These are phyloP conservation scores for Alternaria gansuensis DNA, from an alignment of 2,329 filamentous ascomycete species.

Conservation along the genomic window DNA sequence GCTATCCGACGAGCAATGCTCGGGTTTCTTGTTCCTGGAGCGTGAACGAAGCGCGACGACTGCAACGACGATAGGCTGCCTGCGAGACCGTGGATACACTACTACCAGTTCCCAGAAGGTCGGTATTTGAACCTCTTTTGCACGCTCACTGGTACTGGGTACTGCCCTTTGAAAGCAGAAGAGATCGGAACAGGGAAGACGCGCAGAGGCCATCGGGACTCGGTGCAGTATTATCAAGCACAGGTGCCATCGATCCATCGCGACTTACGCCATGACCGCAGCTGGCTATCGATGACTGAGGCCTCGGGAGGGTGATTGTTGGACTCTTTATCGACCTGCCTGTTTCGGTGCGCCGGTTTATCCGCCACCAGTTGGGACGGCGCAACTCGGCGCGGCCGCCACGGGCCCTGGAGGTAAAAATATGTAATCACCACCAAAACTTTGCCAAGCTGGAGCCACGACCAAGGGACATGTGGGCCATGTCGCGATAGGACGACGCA, in stretches of 20 bases:
- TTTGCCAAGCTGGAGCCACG: slow-evolving; percentile 29
- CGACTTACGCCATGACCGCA: slow-evolving; percentile 2
- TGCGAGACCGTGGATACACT: not conserved
- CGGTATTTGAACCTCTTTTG: not conserved
- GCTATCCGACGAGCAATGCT: not conserved
- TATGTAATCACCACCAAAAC: no score
- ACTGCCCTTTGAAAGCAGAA: not conserved
- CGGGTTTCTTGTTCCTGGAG: not conserved
- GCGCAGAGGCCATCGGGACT: not conserved
- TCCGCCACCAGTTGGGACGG: slow-evolving; percentile 15
- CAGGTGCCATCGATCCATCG: not conserved
- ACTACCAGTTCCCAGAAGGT: not conserved
- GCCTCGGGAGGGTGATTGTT: slow-evolving; percentile 4
- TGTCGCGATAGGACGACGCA: slow-evolving; percentile 30
- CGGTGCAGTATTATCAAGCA: not conserved
- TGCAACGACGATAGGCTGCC: not conserved
- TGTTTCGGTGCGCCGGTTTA: slow-evolving; percentile 24
- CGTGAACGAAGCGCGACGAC: not conserved
- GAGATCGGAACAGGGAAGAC: not conserved
- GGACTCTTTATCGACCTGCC: slow-evolving; percentile 26
- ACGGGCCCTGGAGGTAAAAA: not conserved
- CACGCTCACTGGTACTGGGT: not conserved
- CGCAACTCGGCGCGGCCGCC: slow-evolving; percentile 19
- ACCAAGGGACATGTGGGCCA: slow-evolving; percentile 25
- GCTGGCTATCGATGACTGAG: slow-evolving; percentile 10